These are phyloP conservation scores for Fragaria iinumae DNA, from an alignment of 306 rosid species.

Conservation along the genomic window DNA sequence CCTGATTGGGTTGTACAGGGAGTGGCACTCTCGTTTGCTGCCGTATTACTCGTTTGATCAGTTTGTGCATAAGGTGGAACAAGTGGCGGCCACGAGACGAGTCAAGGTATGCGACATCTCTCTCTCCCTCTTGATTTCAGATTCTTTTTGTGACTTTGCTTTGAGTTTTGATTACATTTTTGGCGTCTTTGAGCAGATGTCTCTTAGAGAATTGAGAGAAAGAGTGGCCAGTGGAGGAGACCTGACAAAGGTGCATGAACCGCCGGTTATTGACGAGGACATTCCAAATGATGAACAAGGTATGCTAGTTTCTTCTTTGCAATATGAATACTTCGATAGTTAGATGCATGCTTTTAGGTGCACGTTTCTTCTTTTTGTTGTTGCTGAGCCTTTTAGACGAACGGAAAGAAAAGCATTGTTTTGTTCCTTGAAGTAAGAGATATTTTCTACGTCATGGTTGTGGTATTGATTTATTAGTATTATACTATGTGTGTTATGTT, in stretches of 20 bases:
- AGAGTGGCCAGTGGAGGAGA: constrained; percentile 95
- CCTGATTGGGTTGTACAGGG: constrained; percentile 58
- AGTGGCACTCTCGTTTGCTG: constrained; percentile 86
- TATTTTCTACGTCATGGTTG: background rate
- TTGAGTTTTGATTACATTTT: background rate
- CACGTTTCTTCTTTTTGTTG: too few relatives aligned
- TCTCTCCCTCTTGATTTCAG: background rate
- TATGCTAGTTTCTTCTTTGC: constrained; percentile 27
- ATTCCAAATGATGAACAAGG: constrained; percentile 50
- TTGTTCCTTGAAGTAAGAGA: background rate
- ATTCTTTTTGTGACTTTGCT: background rate
- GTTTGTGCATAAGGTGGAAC: constrained; percentile 77
- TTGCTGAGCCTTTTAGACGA: too few relatives aligned
- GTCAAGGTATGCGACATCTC: constrained; percentile 50
- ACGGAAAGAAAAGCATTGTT: too few relatives aligned
- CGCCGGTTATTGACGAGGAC: constrained; percentile 37
- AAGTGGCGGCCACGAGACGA: constrained; percentile 74
- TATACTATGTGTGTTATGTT: background rate
- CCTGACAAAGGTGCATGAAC: constrained; percentile 71
- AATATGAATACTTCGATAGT: background rate
- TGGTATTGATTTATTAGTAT: background rate
- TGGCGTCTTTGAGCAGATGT: constrained; percentile 37
- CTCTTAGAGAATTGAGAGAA: constrained; percentile 82
- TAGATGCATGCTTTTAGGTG: background rate
- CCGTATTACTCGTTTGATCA: constrained; percentile 82